phyloP scores from a whole-genome alignment of 2,329 filamentous ascomycete genomes.

The Fusarium euwallaceae region DNA sequence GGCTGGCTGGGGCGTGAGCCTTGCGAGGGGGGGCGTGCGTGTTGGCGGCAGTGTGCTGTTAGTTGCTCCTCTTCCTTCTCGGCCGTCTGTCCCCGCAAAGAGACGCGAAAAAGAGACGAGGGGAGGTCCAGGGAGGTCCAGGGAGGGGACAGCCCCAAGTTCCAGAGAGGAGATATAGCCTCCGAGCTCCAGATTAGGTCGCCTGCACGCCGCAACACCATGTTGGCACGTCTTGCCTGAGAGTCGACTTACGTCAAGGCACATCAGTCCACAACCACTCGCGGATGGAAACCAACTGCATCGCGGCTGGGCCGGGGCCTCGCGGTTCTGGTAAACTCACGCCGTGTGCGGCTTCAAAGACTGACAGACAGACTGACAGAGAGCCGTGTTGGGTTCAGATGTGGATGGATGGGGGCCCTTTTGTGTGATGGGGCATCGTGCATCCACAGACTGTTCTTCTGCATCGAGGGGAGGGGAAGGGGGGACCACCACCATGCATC shows the following conservation, averaged over 20 bases:
- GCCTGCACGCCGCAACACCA: constrained; percentile 44
- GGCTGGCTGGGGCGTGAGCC: constrained; percentile 40
- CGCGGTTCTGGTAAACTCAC: constrained; percentile 27
- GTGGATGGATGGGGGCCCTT: constrained; percentile 37
- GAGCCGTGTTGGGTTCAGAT: constrained; percentile 33
- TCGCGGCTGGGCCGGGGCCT: constrained; percentile 33
- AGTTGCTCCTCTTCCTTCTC: constrained; percentile 38
- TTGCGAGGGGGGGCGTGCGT: constrained; percentile 42
- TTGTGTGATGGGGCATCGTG: constrained; percentile 42
- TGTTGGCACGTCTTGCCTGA: constrained; percentile 38
- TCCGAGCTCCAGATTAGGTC: constrained; percentile 44
- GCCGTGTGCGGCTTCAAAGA: constrained; percentile 35
- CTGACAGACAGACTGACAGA: constrained; percentile 3
- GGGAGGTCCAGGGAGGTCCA: constrained; percentile 4
- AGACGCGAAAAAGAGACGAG: constrained; percentile 24
- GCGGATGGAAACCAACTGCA: constrained; percentile 40
- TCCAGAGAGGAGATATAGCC: constrained; percentile 42
- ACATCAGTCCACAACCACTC: constrained; percentile 45
- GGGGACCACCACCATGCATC: constrained; percentile 40
- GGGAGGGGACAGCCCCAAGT: constrained; percentile 38
- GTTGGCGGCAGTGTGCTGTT: constrained; percentile 44
- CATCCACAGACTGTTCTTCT: constrained; percentile 43
- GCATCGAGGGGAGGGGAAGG: constrained; percentile 34
- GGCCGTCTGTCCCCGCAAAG: constrained; percentile 34
- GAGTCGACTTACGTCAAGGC: constrained; percentile 47